Percentiles rank a stretch among this genome's conserved stretches.
These are phyloP conservation scores for Thalassiosira profunda DNA, from an alignment of 108 stramenopile species.

Conservation along the genomic window DNA sequence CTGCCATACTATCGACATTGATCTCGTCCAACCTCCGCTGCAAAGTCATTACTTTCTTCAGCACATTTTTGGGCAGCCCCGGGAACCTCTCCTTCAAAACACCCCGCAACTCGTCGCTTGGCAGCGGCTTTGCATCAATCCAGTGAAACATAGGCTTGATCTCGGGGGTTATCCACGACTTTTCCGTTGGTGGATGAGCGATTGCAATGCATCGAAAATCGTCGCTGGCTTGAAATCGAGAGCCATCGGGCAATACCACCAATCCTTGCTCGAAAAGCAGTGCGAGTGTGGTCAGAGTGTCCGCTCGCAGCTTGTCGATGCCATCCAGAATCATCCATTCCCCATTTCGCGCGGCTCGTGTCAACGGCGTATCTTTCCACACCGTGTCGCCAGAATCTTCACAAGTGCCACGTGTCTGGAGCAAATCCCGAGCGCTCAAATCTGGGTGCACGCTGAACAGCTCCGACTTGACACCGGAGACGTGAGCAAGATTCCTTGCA, in stretches of 20 bases:
- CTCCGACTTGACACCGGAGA: slow-evolving; percentile 54
- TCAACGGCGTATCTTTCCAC: slow-evolving; percentile 83
- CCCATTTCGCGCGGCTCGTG: slow-evolving; percentile 71
- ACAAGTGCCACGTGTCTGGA: slow-evolving; percentile 72
- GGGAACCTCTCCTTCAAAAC: slow-evolving; percentile 45
- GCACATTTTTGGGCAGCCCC: slow-evolving; percentile 12
- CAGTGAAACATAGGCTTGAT: slow-evolving; percentile 59
- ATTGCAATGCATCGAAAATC: slow-evolving; percentile 48
- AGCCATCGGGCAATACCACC: slow-evolving; percentile 71
- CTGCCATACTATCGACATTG: slow-evolving; percentile 49
- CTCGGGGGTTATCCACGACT: slow-evolving; percentile 68
- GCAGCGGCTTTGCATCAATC: slow-evolving; percentile 45
- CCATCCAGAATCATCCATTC: slow-evolving; percentile 76
- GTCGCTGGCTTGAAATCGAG: slow-evolving; percentile 29
- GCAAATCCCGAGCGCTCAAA: slow-evolving; percentile 79
- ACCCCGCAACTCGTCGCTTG: slow-evolving; percentile 31
- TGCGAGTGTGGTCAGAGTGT: slow-evolving; percentile 66
- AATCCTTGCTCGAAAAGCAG: slow-evolving; percentile 54
- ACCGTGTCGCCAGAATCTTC: slow-evolving; percentile 64
- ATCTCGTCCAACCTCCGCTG: slow-evolving; percentile 45
- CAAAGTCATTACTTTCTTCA: slow-evolving; percentile 42
- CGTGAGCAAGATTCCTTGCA: slow-evolving; percentile 48
- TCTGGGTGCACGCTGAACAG: slow-evolving; percentile 77
- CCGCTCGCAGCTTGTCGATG: slow-evolving; percentile 73
- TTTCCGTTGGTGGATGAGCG: slow-evolving; percentile 53